Conservation (phyloP, 352 stramenopile genomes). For the Pythium plurisporium region DNA sequence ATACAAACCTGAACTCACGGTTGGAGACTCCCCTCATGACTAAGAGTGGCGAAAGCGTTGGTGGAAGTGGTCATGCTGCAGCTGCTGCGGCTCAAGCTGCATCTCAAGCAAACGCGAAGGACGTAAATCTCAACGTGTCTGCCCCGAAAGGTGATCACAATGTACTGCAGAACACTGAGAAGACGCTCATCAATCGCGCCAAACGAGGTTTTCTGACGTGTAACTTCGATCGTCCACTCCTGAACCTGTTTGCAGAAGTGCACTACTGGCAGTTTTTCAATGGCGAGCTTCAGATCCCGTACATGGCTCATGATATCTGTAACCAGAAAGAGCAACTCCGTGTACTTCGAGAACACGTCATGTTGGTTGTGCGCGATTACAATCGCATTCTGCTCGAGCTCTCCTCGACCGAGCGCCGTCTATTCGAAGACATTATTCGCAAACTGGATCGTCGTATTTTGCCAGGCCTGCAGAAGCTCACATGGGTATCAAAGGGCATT, state of each 20-base stretch:
- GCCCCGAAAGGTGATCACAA: conserved; percentile 44
- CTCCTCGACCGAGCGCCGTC: conserved; percentile 79
- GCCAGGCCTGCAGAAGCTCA: conserved; percentile 91
- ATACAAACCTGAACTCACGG: conserved; percentile 69
- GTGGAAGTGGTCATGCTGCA: conserved; percentile 13
- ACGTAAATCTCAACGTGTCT: conserved; percentile 34
- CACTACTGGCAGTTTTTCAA: conserved; percentile 91
- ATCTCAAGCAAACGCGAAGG: background rate
- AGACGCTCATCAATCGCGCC: conserved; percentile 69
- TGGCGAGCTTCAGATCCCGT: conserved; percentile 93
- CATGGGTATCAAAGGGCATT: conserved; percentile 90
- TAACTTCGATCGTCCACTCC: conserved; percentile 92
- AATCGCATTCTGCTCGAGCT: conserved; percentile 93
- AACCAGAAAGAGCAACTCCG: conserved; percentile 92
- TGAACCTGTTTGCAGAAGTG: conserved; percentile 92
- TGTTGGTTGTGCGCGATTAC: conserved; percentile 94
- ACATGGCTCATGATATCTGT: conserved; percentile 94
- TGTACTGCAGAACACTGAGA: conserved; percentile 70
- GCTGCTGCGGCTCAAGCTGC: background rate
- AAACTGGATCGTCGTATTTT: conserved; percentile 92
- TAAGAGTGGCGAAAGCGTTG: conserved; percentile 43
- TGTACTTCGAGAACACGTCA: conserved; percentile 90
- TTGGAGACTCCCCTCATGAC: conserved; percentile 87
- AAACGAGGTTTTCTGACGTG: conserved; percentile 89
- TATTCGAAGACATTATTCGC: conserved; percentile 95